phyloP scores from a whole-genome alignment of 768 basidiomycete genomes.

The Gloeopeniophorella convolvens region DNA sequence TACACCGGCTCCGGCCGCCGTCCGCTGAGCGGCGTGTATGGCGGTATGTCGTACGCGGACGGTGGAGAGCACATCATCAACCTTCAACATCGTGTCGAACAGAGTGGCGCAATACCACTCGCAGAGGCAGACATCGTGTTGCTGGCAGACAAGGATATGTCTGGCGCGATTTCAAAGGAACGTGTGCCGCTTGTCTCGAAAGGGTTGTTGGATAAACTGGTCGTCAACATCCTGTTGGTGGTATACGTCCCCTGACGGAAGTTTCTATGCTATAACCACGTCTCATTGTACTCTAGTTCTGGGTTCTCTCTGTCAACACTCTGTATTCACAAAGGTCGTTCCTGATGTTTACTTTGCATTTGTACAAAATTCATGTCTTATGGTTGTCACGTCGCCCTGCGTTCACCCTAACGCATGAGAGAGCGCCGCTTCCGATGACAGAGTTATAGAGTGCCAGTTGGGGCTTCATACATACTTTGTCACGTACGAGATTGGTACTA shows the following conservation, averaged over 20 bases:
- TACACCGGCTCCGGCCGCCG: slow-evolving; percentile 29
- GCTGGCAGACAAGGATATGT: slow-evolving; percentile 45
- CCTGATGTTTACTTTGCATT: neutral
- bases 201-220: slow-evolving; percentile 63
- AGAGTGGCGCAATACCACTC: slow-evolving; percentile 61
- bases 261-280: neutral
- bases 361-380: too few relatives aligned
- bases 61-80: slow-evolving; percentile 27
- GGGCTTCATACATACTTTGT: too few relatives aligned
- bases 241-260: slow-evolving; percentile 54
- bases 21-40: slow-evolving; percentile 41
- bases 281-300: neutral
- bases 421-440: too few relatives aligned
- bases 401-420: too few relatives aligned
- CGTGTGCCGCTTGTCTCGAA: slow-evolving; percentile 62
- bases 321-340: slow-evolving; percentile 1
- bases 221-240: slow-evolving; percentile 71
- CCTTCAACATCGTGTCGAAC: slow-evolving; percentile 52
- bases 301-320: neutral
- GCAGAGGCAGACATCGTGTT: slow-evolving; percentile 56
- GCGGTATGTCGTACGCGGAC: slow-evolving; percentile 34
- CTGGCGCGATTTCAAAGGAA: slow-evolving; percentile 49
- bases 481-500: too few relatives aligned
- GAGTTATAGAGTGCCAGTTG: too few relatives aligned
- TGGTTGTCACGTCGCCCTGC: too few relatives aligned